Evolutionary conservation across 2,329 filamentous ascomycete species (phyloP).

Genomic region (Ilyonectria robusta): DNA sequence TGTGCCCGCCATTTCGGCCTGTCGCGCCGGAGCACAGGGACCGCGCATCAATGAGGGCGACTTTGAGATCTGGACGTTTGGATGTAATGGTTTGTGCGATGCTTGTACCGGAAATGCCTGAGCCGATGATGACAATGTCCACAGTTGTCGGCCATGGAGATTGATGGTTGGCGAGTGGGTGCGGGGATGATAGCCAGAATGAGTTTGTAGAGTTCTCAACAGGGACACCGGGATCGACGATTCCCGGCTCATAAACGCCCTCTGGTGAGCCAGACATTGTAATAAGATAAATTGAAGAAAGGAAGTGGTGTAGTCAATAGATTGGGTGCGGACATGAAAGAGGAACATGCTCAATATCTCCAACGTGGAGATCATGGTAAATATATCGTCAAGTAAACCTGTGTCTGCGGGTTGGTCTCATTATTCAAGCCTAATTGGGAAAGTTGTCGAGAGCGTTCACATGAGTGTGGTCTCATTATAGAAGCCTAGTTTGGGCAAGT

Average conservation of each 20-base stretch:
- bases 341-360: too few relatives aligned
- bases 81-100: conserved; percentile 37
- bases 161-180: conserved; percentile 47
- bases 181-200: conserved; percentile 54
- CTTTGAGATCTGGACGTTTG: conserved; percentile 38
- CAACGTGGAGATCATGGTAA: neutral
- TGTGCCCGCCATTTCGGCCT: conserved; percentile 55
- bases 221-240: conserved; percentile 45
- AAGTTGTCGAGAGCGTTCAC: neutral
- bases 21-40: conserved; percentile 53
- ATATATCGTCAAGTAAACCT: neutral
- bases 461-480: neutral
- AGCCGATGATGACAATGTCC: conserved; percentile 43
- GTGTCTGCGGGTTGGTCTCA: neutral
- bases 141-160: conserved; percentile 36
- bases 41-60: conserved; percentile 54
- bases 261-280: conserved; percentile 29
- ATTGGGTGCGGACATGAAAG: neutral
- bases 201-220: conserved; percentile 47
- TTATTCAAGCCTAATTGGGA: neutral
- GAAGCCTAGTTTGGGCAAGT: neutral
- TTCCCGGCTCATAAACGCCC: conserved; percentile 27
- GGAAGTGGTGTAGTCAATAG: neutral
- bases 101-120: conserved; percentile 37
- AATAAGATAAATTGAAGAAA: neutral